These are phyloP conservation scores for Cytospora mali DNA, from an alignment of 2,329 filamentous ascomycete genomes.

Conservation along the genomic window DNA sequence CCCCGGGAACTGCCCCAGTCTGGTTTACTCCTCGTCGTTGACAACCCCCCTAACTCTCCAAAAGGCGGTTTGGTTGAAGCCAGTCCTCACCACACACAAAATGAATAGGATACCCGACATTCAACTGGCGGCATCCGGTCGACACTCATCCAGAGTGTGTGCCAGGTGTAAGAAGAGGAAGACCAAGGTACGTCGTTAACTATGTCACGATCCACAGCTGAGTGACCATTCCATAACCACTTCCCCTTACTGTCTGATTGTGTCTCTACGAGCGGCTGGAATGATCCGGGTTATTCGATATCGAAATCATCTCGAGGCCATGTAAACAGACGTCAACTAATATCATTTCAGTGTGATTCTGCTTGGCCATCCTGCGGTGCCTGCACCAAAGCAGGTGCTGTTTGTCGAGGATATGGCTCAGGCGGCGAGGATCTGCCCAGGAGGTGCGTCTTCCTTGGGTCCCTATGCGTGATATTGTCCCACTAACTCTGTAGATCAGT, in stretches of 20 bases:
- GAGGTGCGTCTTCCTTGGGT: background rate
- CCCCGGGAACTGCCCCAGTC: background rate
- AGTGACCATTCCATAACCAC: conserved; percentile 3
- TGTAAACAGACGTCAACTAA: background rate
- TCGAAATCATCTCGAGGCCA: background rate
- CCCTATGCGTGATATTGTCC: background rate
- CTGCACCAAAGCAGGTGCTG: conserved; percentile 17
- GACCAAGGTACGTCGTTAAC: conserved; percentile 17
- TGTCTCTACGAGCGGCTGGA: conserved; percentile 10
- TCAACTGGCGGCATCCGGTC: conserved; percentile 17
- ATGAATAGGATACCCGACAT: conserved; percentile 16
- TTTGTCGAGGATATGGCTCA: conserved; percentile 16
- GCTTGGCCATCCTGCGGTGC: conserved; percentile 13
- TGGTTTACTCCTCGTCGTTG: too few relatives aligned
- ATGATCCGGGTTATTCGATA: too few relatives aligned
- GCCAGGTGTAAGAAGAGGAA: conserved; percentile 22
- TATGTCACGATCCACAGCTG: conserved; percentile 13
- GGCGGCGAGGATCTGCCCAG: conserved; percentile 13
- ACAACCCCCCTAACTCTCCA: background rate
- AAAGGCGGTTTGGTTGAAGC: background rate
- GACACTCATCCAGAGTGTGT: conserved; percentile 19
- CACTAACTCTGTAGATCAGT: background rate
- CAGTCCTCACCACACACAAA: background rate
- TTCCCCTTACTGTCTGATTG: background rate
- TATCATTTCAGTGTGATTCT: conserved; percentile 11